phyloP scores from a whole-genome alignment of 768 basidiomycete genomes.

The Coprinellus micaceus region DNA sequence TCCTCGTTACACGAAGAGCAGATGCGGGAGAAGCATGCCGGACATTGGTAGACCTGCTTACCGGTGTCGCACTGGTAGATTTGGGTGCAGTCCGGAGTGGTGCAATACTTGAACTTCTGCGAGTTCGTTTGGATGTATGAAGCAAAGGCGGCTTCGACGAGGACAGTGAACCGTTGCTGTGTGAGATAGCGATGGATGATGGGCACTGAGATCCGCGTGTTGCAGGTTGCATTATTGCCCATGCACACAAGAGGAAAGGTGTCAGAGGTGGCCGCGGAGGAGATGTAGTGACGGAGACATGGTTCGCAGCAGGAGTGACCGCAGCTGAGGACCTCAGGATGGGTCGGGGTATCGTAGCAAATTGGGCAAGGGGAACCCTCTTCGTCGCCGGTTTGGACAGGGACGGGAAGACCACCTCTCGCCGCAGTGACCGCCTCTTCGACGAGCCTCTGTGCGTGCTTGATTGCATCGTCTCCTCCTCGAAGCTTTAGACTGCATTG shows the following conservation, averaged over 20 bases:
- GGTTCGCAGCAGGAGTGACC: constrained; percentile 65
- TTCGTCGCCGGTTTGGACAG: background rate
- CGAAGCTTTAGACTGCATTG: constrained; percentile 45
- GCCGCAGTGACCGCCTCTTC: constrained; percentile 17
- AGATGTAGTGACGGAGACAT: constrained; percentile 59
- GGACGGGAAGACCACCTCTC: background rate
- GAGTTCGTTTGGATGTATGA: constrained; percentile 56
- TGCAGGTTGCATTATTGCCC: constrained; percentile 59
- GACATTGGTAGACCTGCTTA: constrained; percentile 53
- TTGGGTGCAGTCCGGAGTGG: constrained; percentile 74
- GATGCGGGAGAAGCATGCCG: constrained; percentile 65
- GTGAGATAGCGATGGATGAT: constrained; percentile 51
- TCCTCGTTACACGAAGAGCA: constrained; percentile 56
- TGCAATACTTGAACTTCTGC: constrained; percentile 67
- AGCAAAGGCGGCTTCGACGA: constrained; percentile 59
- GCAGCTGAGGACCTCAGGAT: constrained; percentile 54
- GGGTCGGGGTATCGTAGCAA: constrained; percentile 56
- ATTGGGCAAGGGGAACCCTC: constrained; percentile 51
- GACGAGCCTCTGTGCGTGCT: constrained; percentile 43
- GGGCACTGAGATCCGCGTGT: constrained; percentile 47
- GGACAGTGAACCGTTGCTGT: constrained; percentile 46
- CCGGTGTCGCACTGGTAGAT: constrained; percentile 55
- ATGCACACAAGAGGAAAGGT: constrained; percentile 70
- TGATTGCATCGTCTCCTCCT: constrained; percentile 55
- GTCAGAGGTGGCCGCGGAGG: constrained; percentile 51